Evolutionary conservation across 345 rosid species (phyloP).

Genomic region (Dipteronia dyeriana): DNA sequence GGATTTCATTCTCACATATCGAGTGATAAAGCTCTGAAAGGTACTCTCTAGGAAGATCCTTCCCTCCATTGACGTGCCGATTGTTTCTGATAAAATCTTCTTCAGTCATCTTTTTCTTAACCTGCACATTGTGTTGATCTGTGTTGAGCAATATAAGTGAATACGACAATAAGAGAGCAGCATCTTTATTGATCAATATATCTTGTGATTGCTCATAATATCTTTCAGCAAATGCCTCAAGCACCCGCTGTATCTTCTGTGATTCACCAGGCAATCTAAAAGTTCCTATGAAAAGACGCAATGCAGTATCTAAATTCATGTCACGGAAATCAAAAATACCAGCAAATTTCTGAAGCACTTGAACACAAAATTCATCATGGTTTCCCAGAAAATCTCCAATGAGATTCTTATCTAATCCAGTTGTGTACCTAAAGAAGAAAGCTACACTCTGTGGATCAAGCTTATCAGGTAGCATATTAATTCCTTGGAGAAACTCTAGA

Average conservation of each 20-base stretch:
- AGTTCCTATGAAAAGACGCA: slow-evolving; percentile 74
- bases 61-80: slow-evolving; percentile 64
- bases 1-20: slow-evolving; percentile 70
- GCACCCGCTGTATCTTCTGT: slow-evolving; percentile 80
- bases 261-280: slow-evolving; percentile 82
- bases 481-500: slow-evolving; percentile 64
- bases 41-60: slow-evolving; percentile 71
- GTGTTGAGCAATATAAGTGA: slow-evolving; percentile 74
- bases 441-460: slow-evolving; percentile 75
- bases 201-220: slow-evolving; percentile 78
- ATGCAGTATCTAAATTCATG: slow-evolving; percentile 68
- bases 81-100: slow-evolving; percentile 76
- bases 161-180: slow-evolving; percentile 70
- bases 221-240: slow-evolving; percentile 82
- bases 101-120: slow-evolving; percentile 80
- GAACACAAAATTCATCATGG: slow-evolving; percentile 72
- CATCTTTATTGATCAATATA: slow-evolving; percentile 59
- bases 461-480: slow-evolving; percentile 63
- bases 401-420: slow-evolving; percentile 69
- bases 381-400: slow-evolving; percentile 73
- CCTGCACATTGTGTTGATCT: slow-evolving; percentile 76
- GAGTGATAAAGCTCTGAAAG: slow-evolving; percentile 67
- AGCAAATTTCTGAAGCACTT: slow-evolving; percentile 77
- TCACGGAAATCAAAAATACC: slow-evolving; percentile 63
- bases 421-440: slow-evolving; percentile 64